phyloP scores from a whole-genome alignment of 2,329 filamentous ascomycete species.

The Nemania sp. region DNA sequence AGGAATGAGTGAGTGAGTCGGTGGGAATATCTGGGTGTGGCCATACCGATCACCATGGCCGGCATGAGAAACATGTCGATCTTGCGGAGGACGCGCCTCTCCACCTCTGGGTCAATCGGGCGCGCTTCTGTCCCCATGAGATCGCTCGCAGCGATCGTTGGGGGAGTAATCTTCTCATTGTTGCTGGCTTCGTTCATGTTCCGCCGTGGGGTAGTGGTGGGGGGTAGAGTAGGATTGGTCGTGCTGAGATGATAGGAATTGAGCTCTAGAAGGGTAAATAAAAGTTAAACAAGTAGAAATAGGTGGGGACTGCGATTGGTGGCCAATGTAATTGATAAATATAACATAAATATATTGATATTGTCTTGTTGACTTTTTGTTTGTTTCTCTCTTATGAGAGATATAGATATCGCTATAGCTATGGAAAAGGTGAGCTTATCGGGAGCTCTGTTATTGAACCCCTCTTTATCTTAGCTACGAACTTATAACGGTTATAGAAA shows the following conservation, averaged over 20 bases:
- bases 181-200: background rate
- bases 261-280: background rate
- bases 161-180: background rate
- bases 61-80: slow-evolving; percentile 71
- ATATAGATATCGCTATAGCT: background rate
- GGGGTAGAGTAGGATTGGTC: background rate
- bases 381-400: background rate
- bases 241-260: background rate
- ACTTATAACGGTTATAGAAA: background rate
- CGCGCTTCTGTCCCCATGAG: background rate
- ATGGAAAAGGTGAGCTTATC: background rate
- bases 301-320: background rate
- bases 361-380: too few relatives aligned
- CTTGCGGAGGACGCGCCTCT: slow-evolving; percentile 64
- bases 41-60: slow-evolving; percentile 60
- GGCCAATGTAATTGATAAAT: background rate
- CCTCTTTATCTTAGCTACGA: slow-evolving; percentile 19
- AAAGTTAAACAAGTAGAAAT: background rate
- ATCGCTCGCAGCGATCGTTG: background rate
- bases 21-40: background rate
- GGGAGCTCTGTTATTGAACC: background rate
- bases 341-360: too few relatives aligned
- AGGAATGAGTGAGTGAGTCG: background rate
- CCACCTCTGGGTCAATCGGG: slow-evolving; percentile 51
- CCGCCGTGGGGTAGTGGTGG: too few relatives aligned